Evolutionary conservation across 257 asterid genomes (phyloP).

Genomic region (Lycium barbarum): DNA sequence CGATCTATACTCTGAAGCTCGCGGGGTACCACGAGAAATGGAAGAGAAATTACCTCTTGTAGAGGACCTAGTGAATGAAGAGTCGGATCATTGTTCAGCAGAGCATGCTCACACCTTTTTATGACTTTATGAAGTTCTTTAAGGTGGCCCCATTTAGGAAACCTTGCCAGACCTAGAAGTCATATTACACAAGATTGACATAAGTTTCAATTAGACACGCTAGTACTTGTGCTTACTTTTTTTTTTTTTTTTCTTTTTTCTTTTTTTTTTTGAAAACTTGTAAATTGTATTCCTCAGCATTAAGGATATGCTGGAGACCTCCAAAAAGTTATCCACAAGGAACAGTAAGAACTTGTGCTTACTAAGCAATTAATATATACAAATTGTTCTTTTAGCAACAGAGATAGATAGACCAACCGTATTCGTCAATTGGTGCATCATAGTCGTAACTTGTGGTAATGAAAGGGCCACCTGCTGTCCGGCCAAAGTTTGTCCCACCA

Average conservation of each 20-base stretch:
- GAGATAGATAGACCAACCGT: constrained; percentile 52
- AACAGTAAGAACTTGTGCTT: background rate
- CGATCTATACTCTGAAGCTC: background rate
- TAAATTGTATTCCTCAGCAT: too few relatives aligned
- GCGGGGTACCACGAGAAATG: background rate
- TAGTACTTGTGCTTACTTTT: background rate
- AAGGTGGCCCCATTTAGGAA: constrained; percentile 96
- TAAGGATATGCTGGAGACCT: too few relatives aligned
- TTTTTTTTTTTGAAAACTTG: too few relatives aligned
- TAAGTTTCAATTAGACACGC: background rate
- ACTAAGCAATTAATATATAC: background rate
- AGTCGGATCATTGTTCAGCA: constrained; percentile 63
- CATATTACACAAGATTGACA: constrained; percentile 36
- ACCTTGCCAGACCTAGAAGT: constrained; percentile 77
- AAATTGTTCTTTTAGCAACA: background rate
- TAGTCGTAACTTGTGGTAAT: constrained; percentile 95
- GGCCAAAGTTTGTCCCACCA: constrained; percentile 98
- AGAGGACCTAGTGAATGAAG: constrained; percentile 65
- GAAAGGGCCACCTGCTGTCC: constrained; percentile 97
- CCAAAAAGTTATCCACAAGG: too few relatives aligned
- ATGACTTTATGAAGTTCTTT: constrained; percentile 87
- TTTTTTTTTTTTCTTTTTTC: too few relatives aligned
- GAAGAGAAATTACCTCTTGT: constrained; percentile 66
- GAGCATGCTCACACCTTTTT: constrained; percentile 67
- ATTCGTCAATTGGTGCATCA: constrained; percentile 97